Conservation (phyloP, 129 eudicot genomes). For the Smallanthus sonchifolius region DNA sequence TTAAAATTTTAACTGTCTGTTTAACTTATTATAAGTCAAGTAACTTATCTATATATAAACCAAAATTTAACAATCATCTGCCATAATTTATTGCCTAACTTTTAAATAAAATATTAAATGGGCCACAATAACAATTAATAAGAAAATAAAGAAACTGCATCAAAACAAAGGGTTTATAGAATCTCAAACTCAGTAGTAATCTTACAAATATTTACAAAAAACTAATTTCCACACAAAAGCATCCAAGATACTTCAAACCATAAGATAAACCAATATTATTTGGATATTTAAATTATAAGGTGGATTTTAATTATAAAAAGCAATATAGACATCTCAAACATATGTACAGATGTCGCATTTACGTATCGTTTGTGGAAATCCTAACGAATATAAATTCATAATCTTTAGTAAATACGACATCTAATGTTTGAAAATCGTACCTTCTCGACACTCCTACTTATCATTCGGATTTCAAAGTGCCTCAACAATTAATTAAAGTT, state of each 20-base stretch:
- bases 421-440: too few relatives aligned
- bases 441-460: too few relatives aligned
- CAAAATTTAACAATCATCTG: background rate
- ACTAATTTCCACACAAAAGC: constrained; percentile 4
- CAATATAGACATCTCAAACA: too few relatives aligned
- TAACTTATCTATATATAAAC: too few relatives aligned
- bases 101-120: background rate
- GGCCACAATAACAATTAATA: background rate
- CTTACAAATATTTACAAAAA: background rate
- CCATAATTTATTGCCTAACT: background rate
- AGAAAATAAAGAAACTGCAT: background rate
- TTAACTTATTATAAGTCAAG: background rate
- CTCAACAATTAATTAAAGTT: too few relatives aligned
- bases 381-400: too few relatives aligned
- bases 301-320: background rate
- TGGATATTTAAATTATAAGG: background rate
- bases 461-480: too few relatives aligned
- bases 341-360: too few relatives aligned
- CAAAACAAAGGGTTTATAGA: background rate
- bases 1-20: too few relatives aligned
- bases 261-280: background rate
- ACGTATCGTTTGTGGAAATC: too few relatives aligned
- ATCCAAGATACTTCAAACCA: background rate
- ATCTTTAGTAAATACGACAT: too few relatives aligned
- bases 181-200: background rate